A percentile compares a stretch with the other conserved stretches of the same genome.
phyloP scores from a whole-genome alignment of 768 basidiomycete genomes.

The Trametes cingulata region DNA sequence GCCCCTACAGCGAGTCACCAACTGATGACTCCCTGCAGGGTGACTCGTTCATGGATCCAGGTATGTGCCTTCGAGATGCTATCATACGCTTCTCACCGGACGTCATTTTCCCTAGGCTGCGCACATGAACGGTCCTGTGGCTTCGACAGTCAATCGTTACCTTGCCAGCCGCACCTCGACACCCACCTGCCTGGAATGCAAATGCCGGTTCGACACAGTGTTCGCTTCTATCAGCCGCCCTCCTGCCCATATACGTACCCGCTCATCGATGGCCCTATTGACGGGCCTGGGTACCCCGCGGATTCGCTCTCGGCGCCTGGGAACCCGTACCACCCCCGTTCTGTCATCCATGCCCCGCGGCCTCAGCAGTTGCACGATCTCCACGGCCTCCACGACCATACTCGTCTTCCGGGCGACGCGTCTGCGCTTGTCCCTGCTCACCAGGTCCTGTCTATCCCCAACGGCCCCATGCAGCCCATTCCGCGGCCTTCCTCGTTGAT shows the following conservation, averaged over 20 bases:
- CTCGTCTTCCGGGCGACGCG: slow-evolving; percentile 4
- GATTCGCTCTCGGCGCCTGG: not conserved
- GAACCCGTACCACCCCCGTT: not conserved
- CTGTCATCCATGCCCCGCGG: slow-evolving; percentile 21
- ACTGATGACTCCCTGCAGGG: slow-evolving; percentile 3
- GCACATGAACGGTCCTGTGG: not conserved
- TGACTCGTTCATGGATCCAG: slow-evolving; percentile 3
- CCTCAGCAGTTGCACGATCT: slow-evolving; percentile 15
- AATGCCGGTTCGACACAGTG: not conserved
- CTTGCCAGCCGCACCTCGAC: slow-evolving; percentile 4
- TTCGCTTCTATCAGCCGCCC: slow-evolving; percentile 12
- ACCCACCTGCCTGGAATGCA: not conserved
- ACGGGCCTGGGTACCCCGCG: slow-evolving; percentile 7
- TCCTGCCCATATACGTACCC: slow-evolving; percentile 18
- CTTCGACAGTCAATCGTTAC: slow-evolving; percentile 1
- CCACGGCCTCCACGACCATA: slow-evolving; percentile 8
- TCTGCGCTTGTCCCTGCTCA: slow-evolving; percentile 1
- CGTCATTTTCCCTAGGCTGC: slow-evolving; percentile 5
- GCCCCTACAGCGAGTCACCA: slow-evolving; percentile 12
- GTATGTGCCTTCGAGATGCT: not conserved
- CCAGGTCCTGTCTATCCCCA: slow-evolving; percentile 21
- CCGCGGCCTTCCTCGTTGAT: slow-evolving; percentile 24
- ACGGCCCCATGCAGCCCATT: slow-evolving; percentile 16
- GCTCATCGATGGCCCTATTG: slow-evolving; percentile 4
- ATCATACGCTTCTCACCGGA: not conserved